Conservation (phyloP, 176 grass and related monocot genomes). For the Juncus inflexus region DNA sequence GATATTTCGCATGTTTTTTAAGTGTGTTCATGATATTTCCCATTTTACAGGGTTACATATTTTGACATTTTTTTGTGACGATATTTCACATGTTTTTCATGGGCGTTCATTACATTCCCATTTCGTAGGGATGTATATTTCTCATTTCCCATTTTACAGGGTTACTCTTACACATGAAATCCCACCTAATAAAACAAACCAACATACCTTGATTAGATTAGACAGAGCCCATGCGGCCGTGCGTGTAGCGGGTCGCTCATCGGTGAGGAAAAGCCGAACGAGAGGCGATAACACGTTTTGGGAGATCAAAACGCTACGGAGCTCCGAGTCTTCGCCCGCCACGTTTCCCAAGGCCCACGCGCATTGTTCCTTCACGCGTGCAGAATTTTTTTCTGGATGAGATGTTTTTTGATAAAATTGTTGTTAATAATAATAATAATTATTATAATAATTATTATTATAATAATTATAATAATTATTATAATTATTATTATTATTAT, state of each 20-base stretch:
- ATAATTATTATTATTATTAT: no score
- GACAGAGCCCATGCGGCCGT: conserved; percentile 94
- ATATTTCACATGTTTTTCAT: no score
- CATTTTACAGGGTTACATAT: no score
- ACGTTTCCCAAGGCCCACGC: conserved; percentile 96
- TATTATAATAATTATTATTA: no score
- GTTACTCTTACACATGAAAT: background rate
- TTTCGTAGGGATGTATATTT: no score
- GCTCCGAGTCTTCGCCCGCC: conserved; percentile 84
- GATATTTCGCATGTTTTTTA: no score
- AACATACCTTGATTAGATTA: conserved; percentile 85
- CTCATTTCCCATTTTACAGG: no score
- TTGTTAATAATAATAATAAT: no score
- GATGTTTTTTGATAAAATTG: conserved; percentile 29
- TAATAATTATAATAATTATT: no score
- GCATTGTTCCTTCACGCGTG: conserved; percentile 77
- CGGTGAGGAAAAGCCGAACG: conserved; percentile 59
- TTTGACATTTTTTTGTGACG: no score
- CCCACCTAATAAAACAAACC: conserved; percentile 17
- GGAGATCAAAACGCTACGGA: conserved; percentile 77
- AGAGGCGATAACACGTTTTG: conserved; percentile 84
- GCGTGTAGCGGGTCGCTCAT: conserved; percentile 47
- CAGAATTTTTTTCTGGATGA: conserved; percentile 80
- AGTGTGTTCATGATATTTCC: no score
- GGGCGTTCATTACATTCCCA: no score